Base-by-base conservation (phyloP, 2,329 filamentous ascomycete genomes). In the Calcarisporium arbuscula region DNA sequence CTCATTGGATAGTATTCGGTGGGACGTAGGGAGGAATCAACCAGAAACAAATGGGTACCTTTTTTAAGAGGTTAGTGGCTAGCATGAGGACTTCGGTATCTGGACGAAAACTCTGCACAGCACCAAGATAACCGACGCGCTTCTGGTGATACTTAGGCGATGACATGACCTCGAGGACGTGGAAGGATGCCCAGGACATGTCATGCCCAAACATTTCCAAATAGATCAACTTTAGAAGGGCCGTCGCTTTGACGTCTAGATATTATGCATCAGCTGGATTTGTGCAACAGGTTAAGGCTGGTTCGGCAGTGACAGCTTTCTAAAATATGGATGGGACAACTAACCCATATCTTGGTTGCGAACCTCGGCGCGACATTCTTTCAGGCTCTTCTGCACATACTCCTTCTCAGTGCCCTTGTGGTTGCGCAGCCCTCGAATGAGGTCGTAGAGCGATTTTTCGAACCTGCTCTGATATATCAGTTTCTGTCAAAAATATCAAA, bases 111-210 rank as follows among this genome's bases (percentile, higher is more conserved):
- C 84, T 96, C 69, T 98, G 92, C 19, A 95, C 88, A 8, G 92
- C 92, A 11, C 85, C 90, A 15, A 98, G 71, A 58, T 98, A 98
- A 38, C 90, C 92, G 28, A 95, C 87, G 45, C 90, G 77, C 64
- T 98, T 98, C 62, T 95, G 90, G 47, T 88, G 75, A 59, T 94
- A 94, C 58, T 95, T 96, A 30, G 83, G 72, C 25, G 87, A 94
- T 23, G 89, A 94, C 92, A 98, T 98, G 64, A 98, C 92, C 65
- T 98, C 92, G 30, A 98, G 80, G 34, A 96, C 90, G 58, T 98
- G 86, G 64, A 98, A 98, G 10, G 89, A 89, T 5, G 92, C 92
- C 92, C 92, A 98, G 4, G 90, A 95, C 92, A 98, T 98, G 62
- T 96, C 92, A 58, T 96, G 85, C 11, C 92, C 92, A 49, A 96